These are phyloP conservation scores for Suhomyces vadensis DNA, from an alignment of 805 yeast species.

Conservation along the genomic window DNA sequence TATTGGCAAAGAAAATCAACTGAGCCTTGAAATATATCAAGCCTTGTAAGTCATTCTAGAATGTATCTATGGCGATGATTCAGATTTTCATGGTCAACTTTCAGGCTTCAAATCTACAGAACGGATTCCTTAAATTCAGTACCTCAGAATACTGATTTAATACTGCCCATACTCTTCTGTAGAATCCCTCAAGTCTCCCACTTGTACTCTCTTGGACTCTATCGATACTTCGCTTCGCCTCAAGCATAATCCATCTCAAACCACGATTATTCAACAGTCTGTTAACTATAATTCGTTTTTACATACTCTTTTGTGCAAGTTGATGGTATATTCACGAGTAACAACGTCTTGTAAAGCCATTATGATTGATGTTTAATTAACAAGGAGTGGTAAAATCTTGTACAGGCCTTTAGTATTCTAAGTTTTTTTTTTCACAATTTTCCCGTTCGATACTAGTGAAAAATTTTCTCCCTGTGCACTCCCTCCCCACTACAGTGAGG, in stretches of 20 bases:
- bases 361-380: conserved; percentile 35
- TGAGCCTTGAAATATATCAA: too few relatives aligned
- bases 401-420: conserved; percentile 1
- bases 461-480: conserved; percentile 10
- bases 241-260: neutral
- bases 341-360: conserved; percentile 98
- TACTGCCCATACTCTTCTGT: too few relatives aligned
- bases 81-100: too few relatives aligned
- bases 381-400: conserved; percentile 8
- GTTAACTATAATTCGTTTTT: neutral
- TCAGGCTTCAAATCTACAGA: too few relatives aligned
- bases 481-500: conserved; percentile 6
- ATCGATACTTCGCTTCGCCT: neutral
- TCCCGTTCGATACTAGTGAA: conserved; percentile 5
- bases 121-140: too few relatives aligned
- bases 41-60: too few relatives aligned
- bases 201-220: neutral
- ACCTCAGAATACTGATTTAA: too few relatives aligned
- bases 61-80: too few relatives aligned
- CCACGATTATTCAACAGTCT: neutral
- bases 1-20: too few relatives aligned
- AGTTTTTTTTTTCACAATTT: conserved; percentile 6
- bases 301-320: conserved; percentile 98
- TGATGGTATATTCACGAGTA: conserved; percentile 99
- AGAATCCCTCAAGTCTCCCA: neutral